Evolutionary conservation across 768 basidiomycete species (phyloP), one percentile per base, ranked within the genome.

Genomic region (Thelephora ganbajun): DNA sequence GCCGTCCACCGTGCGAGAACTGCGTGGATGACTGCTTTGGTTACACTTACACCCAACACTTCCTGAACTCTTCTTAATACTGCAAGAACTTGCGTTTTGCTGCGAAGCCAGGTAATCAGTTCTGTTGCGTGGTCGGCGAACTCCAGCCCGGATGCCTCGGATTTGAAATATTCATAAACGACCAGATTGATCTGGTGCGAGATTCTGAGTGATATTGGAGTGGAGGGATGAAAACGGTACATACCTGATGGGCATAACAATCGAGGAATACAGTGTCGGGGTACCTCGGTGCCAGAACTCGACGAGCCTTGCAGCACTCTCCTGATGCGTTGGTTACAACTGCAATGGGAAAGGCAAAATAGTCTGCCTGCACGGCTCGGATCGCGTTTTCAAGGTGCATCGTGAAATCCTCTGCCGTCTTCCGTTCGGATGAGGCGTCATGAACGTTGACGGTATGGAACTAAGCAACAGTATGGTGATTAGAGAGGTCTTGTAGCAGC

Each of bases 161-260:
- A 48, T 41, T 62, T 61, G 51, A 69, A 66, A 45, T 63, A 67
- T 43, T 71, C 57, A 1, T 64, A 61, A 30, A 70, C 61, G 33
- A 71, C 55, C 2, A 71, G 62, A 50, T 70, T 69, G 14, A 65
- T 56, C 65, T 69, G 51, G 53, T 41, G 18, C n/a, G n/a, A n/a
- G n/a, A n/a, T n/a, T n/a, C n/a, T n/a, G n/a, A n/a, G n/a, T n/a
- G 22, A 7, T 14, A 39, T 22, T n/a, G 35, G 47, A 33, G n/a
- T 22, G 34, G 42, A 44, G 12, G 14, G 33, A 26, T 48, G 22
- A 34, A 26, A 20, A 44, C n/a, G n/a, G n/a, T n/a, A n/a, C n/a
- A 33, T 13, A 68, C 66, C 57, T 69, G 66, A 53, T 70, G 67
- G 1, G 62, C 58, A 47, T 61, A 63, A 46, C 67, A 69, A 46